These are phyloP conservation scores for Aureobasidium sp. DNA, from an alignment of 2,329 filamentous ascomycete species.

Conservation along the genomic window DNA sequence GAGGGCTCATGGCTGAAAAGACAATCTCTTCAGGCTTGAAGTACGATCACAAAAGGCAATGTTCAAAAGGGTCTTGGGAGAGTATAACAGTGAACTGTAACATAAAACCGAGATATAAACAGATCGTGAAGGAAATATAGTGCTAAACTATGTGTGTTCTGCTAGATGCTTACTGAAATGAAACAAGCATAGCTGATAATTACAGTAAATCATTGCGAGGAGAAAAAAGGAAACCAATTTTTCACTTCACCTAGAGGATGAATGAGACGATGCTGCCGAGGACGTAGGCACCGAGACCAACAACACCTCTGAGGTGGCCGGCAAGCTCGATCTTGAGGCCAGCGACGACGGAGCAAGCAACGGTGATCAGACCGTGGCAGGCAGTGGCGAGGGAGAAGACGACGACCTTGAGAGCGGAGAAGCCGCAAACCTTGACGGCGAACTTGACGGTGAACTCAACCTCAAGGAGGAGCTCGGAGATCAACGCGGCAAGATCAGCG, in stretches of 20 bases:
- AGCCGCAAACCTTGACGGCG: slow-evolving; percentile 11
- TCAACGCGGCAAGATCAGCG: slow-evolving; percentile 1
- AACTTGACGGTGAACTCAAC: slow-evolving; percentile 14
- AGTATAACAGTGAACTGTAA: neutral
- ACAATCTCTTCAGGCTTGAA: too few species aligned
- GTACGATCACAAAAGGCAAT: neutral
- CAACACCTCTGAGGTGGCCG: neutral
- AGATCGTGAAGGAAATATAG: slow-evolving; percentile 4
- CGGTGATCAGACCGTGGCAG: slow-evolving; percentile 12
- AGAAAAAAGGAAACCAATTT: neutral
- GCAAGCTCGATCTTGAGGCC: slow-evolving; percentile 5
- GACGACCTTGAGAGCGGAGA: neutral
- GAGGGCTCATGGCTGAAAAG: too few species aligned
- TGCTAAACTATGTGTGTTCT: slow-evolving; percentile 7
- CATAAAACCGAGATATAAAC: neutral
- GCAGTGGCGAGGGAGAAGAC: neutral
- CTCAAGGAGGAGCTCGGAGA: slow-evolving; percentile 3
- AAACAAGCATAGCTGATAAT: neutral
- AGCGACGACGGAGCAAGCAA: slow-evolving; percentile 2
- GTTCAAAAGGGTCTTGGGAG: too few species aligned
- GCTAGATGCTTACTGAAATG: neutral
- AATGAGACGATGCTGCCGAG: neutral
- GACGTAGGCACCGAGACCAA: neutral
- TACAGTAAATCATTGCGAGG: neutral
- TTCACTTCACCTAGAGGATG: neutral